These are phyloP conservation scores for Magnaporthales sp. DNA, from an alignment of 2,329 filamentous ascomycete genomes.

Conservation along the genomic window DNA sequence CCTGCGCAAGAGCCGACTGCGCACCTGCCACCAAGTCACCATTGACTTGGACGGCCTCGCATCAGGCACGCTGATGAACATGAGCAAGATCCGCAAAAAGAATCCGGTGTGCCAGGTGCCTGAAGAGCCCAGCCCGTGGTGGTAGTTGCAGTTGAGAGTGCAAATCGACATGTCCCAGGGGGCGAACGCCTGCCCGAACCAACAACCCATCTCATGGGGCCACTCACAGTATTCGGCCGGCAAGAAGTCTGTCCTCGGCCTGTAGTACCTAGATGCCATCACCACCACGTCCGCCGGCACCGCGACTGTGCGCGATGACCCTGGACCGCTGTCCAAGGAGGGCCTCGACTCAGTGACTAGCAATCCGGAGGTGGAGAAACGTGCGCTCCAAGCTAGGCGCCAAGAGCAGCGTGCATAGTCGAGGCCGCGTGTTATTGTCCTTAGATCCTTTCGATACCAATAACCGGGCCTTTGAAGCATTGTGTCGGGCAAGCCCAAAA, in stretches of 20 bases:
- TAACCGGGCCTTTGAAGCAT: not conserved
- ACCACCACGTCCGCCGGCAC: not conserved
- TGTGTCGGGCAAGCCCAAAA: not conserved
- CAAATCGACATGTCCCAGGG: not conserved
- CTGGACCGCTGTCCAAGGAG: not conserved
- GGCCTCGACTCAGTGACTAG: not conserved
- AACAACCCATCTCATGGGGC: not conserved
- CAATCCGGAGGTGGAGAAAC: not conserved
- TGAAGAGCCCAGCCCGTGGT: not conserved
- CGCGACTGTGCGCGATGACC: not conserved
- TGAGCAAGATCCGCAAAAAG: not conserved
- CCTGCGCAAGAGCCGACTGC: not conserved
- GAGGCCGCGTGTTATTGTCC: not conserved
- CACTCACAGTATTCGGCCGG: not conserved
- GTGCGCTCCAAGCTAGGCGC: not conserved
- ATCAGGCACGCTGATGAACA: slow-evolving; percentile 2
- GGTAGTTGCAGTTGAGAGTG: slow-evolving; percentile 1
- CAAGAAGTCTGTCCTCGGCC: not conserved
- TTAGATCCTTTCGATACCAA: not conserved
- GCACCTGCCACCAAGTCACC: not conserved
- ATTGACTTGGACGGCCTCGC: not conserved
- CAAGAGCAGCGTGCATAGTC: not conserved
- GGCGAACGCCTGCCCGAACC: not conserved
- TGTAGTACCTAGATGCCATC: not conserved
- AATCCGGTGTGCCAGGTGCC: slow-evolving; percentile 2